A percentile compares a stretch with the other conserved stretches of the same genome.
Conservation (phyloP, 2,329 filamentous ascomycete genomes). For the Pyricularia sp. region DNA sequence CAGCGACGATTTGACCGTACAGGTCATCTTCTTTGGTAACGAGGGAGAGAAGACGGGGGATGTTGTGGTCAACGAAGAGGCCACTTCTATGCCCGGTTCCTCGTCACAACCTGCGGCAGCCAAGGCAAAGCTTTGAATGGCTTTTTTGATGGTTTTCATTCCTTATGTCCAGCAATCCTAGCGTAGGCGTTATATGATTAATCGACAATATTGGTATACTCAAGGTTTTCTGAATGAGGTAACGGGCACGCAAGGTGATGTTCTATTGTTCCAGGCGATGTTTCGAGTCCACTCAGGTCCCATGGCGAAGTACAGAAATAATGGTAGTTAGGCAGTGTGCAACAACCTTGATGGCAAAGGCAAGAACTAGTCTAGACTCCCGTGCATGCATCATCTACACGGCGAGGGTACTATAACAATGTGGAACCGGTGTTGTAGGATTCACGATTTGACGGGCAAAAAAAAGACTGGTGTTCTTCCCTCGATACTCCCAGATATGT, state of each 20-base stretch:
- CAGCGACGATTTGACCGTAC: conserved; percentile 90
- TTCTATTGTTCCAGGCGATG: background rate
- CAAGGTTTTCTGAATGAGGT: background rate
- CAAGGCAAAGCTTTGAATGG: conserved; percentile 22
- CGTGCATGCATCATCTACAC: background rate
- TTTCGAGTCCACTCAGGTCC: background rate
- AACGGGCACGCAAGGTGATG: background rate
- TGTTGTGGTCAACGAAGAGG: conserved; percentile 78
- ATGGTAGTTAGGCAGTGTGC: background rate
- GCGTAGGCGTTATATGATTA: background rate
- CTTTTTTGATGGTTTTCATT: background rate
- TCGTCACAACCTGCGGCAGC: conserved; percentile 4
- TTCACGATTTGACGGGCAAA: background rate
- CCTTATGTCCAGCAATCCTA: background rate
- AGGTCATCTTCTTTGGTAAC: conserved; percentile 97
- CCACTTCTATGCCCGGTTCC: conserved; percentile 49
- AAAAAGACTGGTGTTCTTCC: background rate
- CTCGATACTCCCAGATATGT: conserved; percentile 2
- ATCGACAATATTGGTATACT: background rate
- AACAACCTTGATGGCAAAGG: background rate
- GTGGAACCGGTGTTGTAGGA: background rate
- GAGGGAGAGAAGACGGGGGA: conserved; percentile 60
- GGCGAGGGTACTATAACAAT: background rate
- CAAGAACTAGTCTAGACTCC: background rate
- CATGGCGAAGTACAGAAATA: background rate